Percentiles rank a stretch among this genome's conserved stretches.
Conservation (phyloP, 257 asterid species). For the Eucommia ulmoides region DNA sequence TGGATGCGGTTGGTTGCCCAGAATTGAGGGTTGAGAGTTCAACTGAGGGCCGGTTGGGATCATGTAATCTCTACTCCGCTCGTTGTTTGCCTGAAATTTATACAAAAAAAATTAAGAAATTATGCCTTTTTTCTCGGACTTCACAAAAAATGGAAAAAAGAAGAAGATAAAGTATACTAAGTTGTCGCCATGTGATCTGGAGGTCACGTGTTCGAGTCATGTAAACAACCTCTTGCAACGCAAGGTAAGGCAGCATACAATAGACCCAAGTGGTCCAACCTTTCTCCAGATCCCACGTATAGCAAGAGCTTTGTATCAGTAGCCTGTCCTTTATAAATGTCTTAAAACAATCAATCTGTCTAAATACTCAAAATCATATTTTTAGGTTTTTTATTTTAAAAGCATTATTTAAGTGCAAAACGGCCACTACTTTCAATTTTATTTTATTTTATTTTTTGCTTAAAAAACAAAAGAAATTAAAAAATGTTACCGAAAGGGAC, state of each 20-base stretch:
- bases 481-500: background rate
- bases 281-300: no score
- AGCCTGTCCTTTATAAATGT: no score
- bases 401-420: no score
- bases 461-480: background rate
- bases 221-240: background rate
- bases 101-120: slow-evolving; percentile 5
- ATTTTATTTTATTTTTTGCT: background rate
- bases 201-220: no score
- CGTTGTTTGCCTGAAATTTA: slow-evolving; percentile 75
- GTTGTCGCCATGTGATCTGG: no score
- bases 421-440: background rate
- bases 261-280: background rate
- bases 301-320: no score
- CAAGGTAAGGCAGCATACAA: background rate
- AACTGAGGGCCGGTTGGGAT: slow-evolving; percentile 45
- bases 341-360: no score
- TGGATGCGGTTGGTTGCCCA: slow-evolving; percentile 65
- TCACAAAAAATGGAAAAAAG: background rate
- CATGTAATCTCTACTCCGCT: slow-evolving; percentile 88
- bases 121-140: background rate
- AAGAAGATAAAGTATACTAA: background rate
- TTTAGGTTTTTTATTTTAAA: background rate
- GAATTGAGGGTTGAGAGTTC: slow-evolving; percentile 54
- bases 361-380: no score